A percentile compares a stretch with the other conserved stretches of the same genome.
These are phyloP conservation scores for Blepharisma japonicum DNA, from an alignment of 73 alveolate species.

Conservation along the genomic window DNA sequence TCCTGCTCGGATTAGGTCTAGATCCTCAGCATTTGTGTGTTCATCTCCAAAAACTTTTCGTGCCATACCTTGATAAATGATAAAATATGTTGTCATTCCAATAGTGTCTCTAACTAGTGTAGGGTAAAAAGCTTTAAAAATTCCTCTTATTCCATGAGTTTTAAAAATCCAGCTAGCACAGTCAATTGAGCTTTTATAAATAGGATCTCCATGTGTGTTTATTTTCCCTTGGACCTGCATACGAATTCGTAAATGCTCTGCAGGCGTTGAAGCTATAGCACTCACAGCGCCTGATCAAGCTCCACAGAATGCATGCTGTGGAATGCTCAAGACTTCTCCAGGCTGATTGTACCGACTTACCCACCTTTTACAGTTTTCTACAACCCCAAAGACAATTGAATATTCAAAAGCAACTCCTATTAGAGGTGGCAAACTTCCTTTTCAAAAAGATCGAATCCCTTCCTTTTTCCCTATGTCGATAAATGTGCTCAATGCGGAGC, in stretches of 20 bases:
- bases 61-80: neutral
- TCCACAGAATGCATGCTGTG: constrained; percentile 22
- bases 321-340: neutral
- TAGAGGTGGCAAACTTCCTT: constrained; percentile 40
- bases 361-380: constrained; percentile 17
- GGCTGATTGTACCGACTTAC: neutral
- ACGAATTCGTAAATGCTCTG: neutral
- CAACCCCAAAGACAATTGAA: constrained; percentile 27
- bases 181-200: neutral
- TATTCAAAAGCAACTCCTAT: constrained; percentile 22
- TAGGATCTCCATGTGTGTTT: neutral
- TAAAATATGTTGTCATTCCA: neutral
- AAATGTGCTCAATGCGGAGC: constrained; percentile 20
- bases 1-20: neutral
- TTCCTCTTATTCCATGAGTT: neutral
- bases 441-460: constrained; percentile 47
- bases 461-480: constrained; percentile 34
- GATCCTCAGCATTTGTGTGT: neutral
- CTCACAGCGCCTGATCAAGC: neutral
- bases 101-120: neutral
- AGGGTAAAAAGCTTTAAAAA: neutral
- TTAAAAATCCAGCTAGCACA: neutral
- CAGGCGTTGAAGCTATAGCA: neutral
- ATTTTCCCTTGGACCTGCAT: neutral
- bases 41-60: neutral